Evolutionary conservation across 2,329 filamentous ascomycete species (phyloP).

Genomic region (Plenodomus tracheiphilus): DNA sequence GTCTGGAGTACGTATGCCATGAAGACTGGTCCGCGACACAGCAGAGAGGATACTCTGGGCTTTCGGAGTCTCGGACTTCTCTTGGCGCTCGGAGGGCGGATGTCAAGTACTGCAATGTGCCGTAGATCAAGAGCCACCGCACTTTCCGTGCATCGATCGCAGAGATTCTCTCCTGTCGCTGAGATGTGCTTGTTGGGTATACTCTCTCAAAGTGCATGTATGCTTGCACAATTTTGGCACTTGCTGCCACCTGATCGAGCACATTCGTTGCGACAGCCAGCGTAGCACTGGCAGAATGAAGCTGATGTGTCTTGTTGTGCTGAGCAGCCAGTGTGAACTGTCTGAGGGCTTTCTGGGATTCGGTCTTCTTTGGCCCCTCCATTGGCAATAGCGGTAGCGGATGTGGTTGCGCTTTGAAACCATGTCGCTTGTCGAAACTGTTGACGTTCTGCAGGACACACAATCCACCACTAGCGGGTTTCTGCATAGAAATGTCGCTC

Average conservation of each 20-base stretch:
- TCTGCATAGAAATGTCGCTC: conserved; percentile 54
- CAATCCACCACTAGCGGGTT: conserved; percentile 65
- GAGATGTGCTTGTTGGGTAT: conserved; percentile 54
- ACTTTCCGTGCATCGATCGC: conserved; percentile 73
- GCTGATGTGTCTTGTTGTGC: conserved; percentile 52
- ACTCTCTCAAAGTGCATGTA: conserved; percentile 73
- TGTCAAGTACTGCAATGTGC: conserved; percentile 71
- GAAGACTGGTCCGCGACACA: conserved; percentile 48
- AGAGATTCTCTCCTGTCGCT: conserved; percentile 60
- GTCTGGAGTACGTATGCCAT: conserved; percentile 34
- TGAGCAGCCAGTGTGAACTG: conserved; percentile 41
- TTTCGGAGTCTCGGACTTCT: conserved; percentile 62
- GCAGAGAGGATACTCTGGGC: conserved; percentile 63
- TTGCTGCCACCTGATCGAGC: conserved; percentile 38
- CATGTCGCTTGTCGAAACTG: conserved; percentile 66
- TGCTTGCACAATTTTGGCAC: conserved; percentile 62
- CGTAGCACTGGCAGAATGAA: conserved; percentile 58
- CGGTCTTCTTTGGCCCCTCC: conserved; percentile 27
- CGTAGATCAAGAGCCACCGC: conserved; percentile 77
- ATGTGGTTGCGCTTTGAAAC: conserved; percentile 63
- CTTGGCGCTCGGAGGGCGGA: conserved; percentile 64
- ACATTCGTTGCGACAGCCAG: conserved; percentile 55
- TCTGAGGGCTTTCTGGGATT: conserved; percentile 41
- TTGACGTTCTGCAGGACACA: conserved; percentile 70
- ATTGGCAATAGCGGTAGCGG: conserved; percentile 68